Evolutionary conservation across 345 rosid genomes (phyloP).

Genomic region (Zanthoxylum bungeanum): DNA sequence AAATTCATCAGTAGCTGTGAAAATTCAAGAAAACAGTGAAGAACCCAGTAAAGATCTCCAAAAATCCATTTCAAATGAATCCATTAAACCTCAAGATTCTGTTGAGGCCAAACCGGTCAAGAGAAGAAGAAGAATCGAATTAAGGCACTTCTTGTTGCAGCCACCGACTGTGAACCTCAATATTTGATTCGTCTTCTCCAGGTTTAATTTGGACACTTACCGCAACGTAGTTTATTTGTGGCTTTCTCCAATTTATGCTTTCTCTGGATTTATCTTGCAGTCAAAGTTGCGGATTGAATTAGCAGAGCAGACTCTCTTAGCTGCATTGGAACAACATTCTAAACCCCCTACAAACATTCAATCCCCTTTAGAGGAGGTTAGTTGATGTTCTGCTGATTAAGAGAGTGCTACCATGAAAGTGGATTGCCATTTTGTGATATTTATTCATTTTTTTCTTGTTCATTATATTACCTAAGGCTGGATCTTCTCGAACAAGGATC

Average conservation of each 20-base stretch:
- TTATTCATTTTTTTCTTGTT: not conserved
- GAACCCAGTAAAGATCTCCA: slow-evolving; percentile 15
- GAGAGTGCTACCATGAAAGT: not conserved
- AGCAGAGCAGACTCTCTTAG: slow-evolving; percentile 84
- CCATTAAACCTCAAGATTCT: slow-evolving; percentile 14
- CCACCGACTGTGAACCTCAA: slow-evolving; percentile 91
- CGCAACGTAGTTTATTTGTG: not conserved
- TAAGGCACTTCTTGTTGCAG: slow-evolving; percentile 92
- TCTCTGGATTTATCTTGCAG: slow-evolving; percentile 34
- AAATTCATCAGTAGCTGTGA: not conserved
- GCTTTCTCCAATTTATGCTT: slow-evolving; percentile 1
- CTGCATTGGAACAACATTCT: slow-evolving; percentile 78
- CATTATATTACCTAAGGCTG: not conserved
- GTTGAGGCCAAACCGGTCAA: slow-evolving; percentile 23
- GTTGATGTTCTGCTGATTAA: slow-evolving; percentile 10
- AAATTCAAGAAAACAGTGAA: not conserved
- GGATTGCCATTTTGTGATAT: not conserved
- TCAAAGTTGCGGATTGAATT: slow-evolving; percentile 74
- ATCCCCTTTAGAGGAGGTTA: slow-evolving; percentile 89
- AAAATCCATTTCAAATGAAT: slow-evolving; percentile 19
- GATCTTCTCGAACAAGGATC: not conserved
- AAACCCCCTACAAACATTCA: slow-evolving; percentile 57
- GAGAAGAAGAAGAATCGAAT: slow-evolving; percentile 91
- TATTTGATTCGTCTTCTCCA: slow-evolving; percentile 92
- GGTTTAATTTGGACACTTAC: slow-evolving; percentile 39